Evolutionary conservation across 108 stramenopile species (phyloP).

Genomic region (Schizochytrium sp.): DNA sequence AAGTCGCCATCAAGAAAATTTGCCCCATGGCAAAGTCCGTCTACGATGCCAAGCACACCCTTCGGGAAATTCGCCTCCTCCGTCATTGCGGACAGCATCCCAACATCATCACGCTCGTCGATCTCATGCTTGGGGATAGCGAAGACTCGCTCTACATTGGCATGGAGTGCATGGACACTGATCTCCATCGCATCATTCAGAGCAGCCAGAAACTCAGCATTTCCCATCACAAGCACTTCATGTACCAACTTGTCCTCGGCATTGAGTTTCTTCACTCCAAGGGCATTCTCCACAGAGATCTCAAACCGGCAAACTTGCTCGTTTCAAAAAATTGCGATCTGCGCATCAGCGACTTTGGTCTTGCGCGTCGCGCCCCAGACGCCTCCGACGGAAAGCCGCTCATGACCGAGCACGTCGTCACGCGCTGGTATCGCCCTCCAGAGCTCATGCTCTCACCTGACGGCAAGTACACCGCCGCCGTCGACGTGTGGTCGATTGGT

Average conservation of each 20-base stretch:
- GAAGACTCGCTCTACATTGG: slow-evolving; percentile 59
- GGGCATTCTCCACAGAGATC: slow-evolving; percentile 61
- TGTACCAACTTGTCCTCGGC: slow-evolving; percentile 55
- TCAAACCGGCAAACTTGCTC: slow-evolving; percentile 63
- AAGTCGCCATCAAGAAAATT: slow-evolving; percentile 60
- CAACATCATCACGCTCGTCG: slow-evolving; percentile 55
- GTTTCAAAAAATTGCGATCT: slow-evolving; percentile 55
- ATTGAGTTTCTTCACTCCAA: slow-evolving; percentile 55
- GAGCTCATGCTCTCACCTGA: slow-evolving; percentile 57
- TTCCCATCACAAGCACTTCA: slow-evolving; percentile 52
- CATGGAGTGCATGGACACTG: slow-evolving; percentile 62
- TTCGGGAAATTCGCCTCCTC: slow-evolving; percentile 60
- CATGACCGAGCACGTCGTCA: slow-evolving; percentile 65
- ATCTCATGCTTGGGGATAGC: background rate
- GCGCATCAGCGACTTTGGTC: slow-evolving; percentile 63
- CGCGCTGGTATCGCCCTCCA: slow-evolving; percentile 62
- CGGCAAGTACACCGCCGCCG: slow-evolving; percentile 52
- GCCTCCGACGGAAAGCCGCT: slow-evolving; percentile 38
- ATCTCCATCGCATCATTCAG: slow-evolving; percentile 53
- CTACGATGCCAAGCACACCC: slow-evolving; percentile 57
- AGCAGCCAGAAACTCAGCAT: slow-evolving; percentile 46
- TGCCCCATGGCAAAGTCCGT: slow-evolving; percentile 46
- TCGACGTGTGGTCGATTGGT: slow-evolving; percentile 59
- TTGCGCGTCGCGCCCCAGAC: slow-evolving; percentile 38
- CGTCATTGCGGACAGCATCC: slow-evolving; percentile 50